These are phyloP conservation scores for Geotrichum klebahnii DNA, from an alignment of 1,139 yeast genomes.

Conservation along the genomic window DNA sequence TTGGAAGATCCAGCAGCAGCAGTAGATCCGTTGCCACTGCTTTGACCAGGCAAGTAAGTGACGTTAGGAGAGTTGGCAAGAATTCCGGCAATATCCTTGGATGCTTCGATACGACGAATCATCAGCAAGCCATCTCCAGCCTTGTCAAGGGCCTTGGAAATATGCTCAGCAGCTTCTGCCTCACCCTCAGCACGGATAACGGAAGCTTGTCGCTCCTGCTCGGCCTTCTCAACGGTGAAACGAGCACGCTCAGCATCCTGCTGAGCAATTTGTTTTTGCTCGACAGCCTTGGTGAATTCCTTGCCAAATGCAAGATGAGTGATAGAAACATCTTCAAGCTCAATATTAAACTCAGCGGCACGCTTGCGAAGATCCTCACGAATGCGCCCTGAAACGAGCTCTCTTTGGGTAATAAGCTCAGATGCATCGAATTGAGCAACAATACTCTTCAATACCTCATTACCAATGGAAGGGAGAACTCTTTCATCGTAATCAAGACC, in stretches of 20 bases:
- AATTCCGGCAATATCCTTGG: slow-evolving; percentile 89
- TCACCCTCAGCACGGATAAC: slow-evolving; percentile 98
- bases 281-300: slow-evolving; percentile 97
- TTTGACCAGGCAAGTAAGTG: slow-evolving; percentile 85
- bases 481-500: slow-evolving; percentile 97
- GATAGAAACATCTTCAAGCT: slow-evolving; percentile 92
- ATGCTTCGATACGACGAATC: slow-evolving; percentile 94
- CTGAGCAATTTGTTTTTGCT: slow-evolving; percentile 97
- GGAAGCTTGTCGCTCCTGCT: slow-evolving; percentile 92
- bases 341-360: slow-evolving; percentile 84
- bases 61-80: slow-evolving; percentile 80
- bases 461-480: slow-evolving; percentile 94
- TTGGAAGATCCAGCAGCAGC: slow-evolving; percentile 11
- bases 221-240: slow-evolving; percentile 91
- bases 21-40: no score
- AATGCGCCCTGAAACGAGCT: slow-evolving; percentile 85
- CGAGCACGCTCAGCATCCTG: slow-evolving; percentile 98
- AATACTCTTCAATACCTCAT: slow-evolving; percentile 88
- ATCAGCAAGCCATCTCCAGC: slow-evolving; percentile 94
- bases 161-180: slow-evolving; percentile 96
- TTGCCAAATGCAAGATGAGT: slow-evolving; percentile 97
- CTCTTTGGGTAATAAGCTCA: slow-evolving; percentile 94
- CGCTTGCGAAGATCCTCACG: slow-evolving; percentile 80
- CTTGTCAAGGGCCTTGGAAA: slow-evolving; percentile 86
- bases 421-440: slow-evolving; percentile 99